These are phyloP conservation scores for Parasarocladium wereldwijsianum DNA, from an alignment of 2,329 filamentous ascomycete genomes.

Conservation along the genomic window DNA sequence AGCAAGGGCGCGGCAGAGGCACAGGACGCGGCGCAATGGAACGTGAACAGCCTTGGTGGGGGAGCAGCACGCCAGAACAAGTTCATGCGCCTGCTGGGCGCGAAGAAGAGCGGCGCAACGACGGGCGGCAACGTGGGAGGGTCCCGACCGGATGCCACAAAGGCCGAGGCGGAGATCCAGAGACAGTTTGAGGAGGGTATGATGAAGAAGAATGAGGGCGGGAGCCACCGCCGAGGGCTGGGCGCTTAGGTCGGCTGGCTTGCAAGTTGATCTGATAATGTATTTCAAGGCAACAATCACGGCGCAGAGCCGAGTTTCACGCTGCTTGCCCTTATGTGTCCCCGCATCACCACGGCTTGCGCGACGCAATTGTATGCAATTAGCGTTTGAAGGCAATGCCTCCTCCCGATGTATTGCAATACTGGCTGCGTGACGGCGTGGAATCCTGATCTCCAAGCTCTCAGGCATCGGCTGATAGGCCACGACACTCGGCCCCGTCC, in stretches of 20 bases:
- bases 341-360: too few relatives aligned
- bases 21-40: conserved; percentile 30
- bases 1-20: conserved; percentile 9
- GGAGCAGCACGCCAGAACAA: conserved; percentile 36
- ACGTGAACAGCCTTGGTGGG: conserved; percentile 35
- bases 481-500: too few relatives aligned
- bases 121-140: conserved; percentile 8
- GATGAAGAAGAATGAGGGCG: conserved; percentile 37
- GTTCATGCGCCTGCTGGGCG: conserved; percentile 41
- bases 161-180: conserved; percentile 37
- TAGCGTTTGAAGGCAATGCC: too few relatives aligned
- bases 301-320: too few relatives aligned
- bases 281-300: too few relatives aligned
- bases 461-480: too few relatives aligned
- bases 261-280: too few relatives aligned
- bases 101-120: conserved; percentile 26
- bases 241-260: conserved; percentile 31
- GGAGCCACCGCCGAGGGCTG: conserved; percentile 34
- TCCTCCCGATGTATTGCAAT: too few relatives aligned
- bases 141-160: conserved; percentile 18
- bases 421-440: too few relatives aligned
- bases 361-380: too few relatives aligned
- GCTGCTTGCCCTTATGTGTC: too few relatives aligned
- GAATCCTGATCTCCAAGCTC: too few relatives aligned
- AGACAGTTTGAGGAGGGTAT: conserved; percentile 42